A percentile compares a stretch with the other conserved stretches of the same genome.
Conservation (phyloP, 1,139 yeast genomes). For the Hansenula sp. region DNA sequence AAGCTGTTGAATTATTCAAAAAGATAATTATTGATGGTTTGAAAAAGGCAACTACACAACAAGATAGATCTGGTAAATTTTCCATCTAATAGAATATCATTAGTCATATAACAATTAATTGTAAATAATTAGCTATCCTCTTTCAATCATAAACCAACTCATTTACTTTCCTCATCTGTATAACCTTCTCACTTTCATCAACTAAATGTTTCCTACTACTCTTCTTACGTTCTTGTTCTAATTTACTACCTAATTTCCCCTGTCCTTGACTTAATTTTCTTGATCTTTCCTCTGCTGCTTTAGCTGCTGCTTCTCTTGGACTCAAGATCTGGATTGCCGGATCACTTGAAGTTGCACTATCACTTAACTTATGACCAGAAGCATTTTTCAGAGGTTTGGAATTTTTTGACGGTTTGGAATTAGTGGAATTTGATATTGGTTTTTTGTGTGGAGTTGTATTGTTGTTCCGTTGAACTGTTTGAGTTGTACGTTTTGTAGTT, state of each 20-base stretch:
- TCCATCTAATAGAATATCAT: conserved; percentile 1
- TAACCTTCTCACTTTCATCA: conserved; percentile 12
- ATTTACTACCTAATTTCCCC: conserved; percentile 23
- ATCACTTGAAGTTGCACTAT: not conserved
- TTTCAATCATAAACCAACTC: conserved; percentile 24
- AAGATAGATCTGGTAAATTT: conserved; percentile 23
- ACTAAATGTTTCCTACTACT: conserved; percentile 14
- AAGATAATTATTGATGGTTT: conserved; percentile 55
- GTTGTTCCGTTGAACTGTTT: not conserved
- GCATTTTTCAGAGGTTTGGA: too few relatives aligned
- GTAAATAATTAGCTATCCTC: not conserved
- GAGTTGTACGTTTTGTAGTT: conserved; percentile 1
- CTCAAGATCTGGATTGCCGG: conserved; percentile 87
- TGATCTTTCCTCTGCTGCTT: conserved; percentile 43
- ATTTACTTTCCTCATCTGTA: conserved; percentile 9
- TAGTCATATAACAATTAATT: not conserved
- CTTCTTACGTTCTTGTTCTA: conserved; percentile 23
- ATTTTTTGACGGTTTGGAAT: too few relatives aligned
- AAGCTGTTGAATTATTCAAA: conserved; percentile 63
- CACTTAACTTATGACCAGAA: not conserved
- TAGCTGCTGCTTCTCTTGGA: conserved; percentile 86
- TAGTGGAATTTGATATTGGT: not conserved
- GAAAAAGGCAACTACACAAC: conserved; percentile 16
- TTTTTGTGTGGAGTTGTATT: not conserved
- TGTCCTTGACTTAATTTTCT: conserved; percentile 5